Percentiles rank a stretch among this genome's conserved stretches.
phyloP scores from a whole-genome alignment of 202 grass and related monocot species.

The Saccharum hybrid region DNA sequence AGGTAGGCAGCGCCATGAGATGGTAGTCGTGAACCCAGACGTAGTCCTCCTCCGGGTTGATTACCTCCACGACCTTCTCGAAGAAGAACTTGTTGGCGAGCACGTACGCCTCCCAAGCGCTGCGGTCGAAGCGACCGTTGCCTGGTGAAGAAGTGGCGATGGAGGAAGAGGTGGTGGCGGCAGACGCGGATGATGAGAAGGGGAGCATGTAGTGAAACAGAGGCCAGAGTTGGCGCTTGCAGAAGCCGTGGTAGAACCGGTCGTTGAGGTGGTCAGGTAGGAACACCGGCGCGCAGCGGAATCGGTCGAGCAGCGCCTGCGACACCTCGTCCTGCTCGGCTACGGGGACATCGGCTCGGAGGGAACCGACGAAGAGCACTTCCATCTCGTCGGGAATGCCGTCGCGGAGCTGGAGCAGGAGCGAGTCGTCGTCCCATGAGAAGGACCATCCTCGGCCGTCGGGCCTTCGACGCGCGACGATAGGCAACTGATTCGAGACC shows the following conservation, averaged over 20 bases:
- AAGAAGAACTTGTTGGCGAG: slow-evolving; percentile 94
- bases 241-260: slow-evolving; percentile 85
- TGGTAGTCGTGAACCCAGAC: slow-evolving; percentile 99
- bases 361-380: slow-evolving; percentile 87
- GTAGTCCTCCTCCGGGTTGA: slow-evolving; percentile 96
- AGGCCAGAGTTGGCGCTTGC: slow-evolving; percentile 90
- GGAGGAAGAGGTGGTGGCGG: slow-evolving; percentile 23
- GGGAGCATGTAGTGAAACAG: slow-evolving; percentile 99
- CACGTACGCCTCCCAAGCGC: slow-evolving; percentile 85
- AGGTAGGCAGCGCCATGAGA: slow-evolving; percentile 91
- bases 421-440: slow-evolving; percentile 91
- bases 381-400: slow-evolving; percentile 97
- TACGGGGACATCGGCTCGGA: slow-evolving; percentile 68
- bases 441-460: slow-evolving; percentile 85
- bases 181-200: slow-evolving; percentile 49
- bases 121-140: slow-evolving; percentile 78
- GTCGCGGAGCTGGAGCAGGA: slow-evolving; percentile 90
- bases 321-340: slow-evolving; percentile 86
- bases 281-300: slow-evolving; percentile 81
- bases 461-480: slow-evolving; percentile 67
- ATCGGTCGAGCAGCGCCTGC: slow-evolving; percentile 74
- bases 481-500: slow-evolving; percentile 80
- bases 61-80: slow-evolving; percentile 86
- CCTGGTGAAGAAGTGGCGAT: slow-evolving; percentile 25
- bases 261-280: slow-evolving; percentile 70